Evolutionary conservation across 2,329 filamentous ascomycete genomes (phyloP), one percentile per base, ranked within the genome.

Genomic region (Huntiella abstrusa): DNA sequence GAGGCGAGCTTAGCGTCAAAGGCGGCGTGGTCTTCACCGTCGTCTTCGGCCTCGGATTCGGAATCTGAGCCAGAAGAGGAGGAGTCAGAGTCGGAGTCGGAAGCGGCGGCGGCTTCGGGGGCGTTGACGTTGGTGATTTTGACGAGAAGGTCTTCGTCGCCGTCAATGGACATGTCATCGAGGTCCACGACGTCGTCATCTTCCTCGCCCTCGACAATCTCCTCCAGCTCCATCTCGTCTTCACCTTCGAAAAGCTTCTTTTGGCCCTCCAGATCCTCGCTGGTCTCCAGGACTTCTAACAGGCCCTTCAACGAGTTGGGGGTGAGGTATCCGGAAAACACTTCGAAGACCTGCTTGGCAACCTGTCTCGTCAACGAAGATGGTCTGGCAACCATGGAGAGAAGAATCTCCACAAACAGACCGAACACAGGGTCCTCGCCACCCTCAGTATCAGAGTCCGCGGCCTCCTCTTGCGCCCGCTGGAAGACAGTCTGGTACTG

Each of bases 331-430:
- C 73, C 64, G 3, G 83, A 80, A 58, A 94, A 94, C 1, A 80
- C 77, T 17, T 79, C 73, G 58, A 96, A 96, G 0, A 93, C 86
- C 55, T 91, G 82, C 57, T 88, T 79, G 4, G 85, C 84, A 45
- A 92, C 79, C 54, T 87, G 84, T 28, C 85, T 76, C 65, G 93
- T 83, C 44, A 96, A 67, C 7, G 79, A 75, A 1, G 87, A 94
- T 3, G 80, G 83, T 51, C 85, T 84, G 0, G 86, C 83, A 2
- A 92, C 74, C 63, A 96, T 85, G 45, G 84, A 83, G n/a, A 96
- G 67, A 5, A 98, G 62, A 44, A 96, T 82, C 56, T 96, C 91
- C 2, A 95, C 77, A 6, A 95, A 63, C 19, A 84, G 70, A 55
- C 83, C 48, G 28, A 41, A 47, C 32, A 45, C 48, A 4, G 45